Percentiles rank a stretch among this genome's conserved stretches.
Evolutionary conservation across 495 filamentous ascomycete species (phyloP).

Genomic region (Penicillium samsonianum): DNA sequence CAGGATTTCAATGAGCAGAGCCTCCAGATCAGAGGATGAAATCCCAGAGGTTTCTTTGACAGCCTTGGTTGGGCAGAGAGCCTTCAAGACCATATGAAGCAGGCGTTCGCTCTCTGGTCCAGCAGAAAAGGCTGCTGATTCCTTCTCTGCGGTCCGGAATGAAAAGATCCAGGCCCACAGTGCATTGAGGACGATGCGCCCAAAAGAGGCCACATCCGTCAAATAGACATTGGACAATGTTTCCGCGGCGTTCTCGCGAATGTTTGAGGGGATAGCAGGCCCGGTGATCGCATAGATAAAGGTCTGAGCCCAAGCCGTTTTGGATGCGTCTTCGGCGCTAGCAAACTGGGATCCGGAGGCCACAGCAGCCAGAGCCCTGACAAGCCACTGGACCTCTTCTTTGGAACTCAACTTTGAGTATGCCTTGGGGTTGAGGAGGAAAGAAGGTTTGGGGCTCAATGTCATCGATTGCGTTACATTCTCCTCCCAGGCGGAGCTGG

Average conservation of each 20-base stretch:
- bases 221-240: slow-evolving; percentile 61
- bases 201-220: slow-evolving; percentile 53
- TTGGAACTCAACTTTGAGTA: slow-evolving; percentile 73
- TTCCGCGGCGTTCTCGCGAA: slow-evolving; percentile 59
- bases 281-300: slow-evolving; percentile 77
- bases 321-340: slow-evolving; percentile 35
- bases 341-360: slow-evolving; percentile 44
- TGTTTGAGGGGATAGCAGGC: slow-evolving; percentile 52
- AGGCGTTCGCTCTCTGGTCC: slow-evolving; percentile 57
- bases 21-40: slow-evolving; percentile 49
- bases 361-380: slow-evolving; percentile 66
- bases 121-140: slow-evolving; percentile 67
- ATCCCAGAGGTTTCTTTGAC: slow-evolving; percentile 36
- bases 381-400: slow-evolving; percentile 75
- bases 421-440: slow-evolving; percentile 78
- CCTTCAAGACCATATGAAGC: slow-evolving; percentile 65
- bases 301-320: slow-evolving; percentile 73
- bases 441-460: slow-evolving; percentile 73
- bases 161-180: slow-evolving; percentile 81
- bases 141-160: slow-evolving; percentile 68
- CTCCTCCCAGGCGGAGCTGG: slow-evolving; percentile 44
- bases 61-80: slow-evolving; percentile 62
- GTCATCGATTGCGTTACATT: slow-evolving; percentile 63
- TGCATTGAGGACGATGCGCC: slow-evolving; percentile 62
- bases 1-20: slow-evolving; percentile 70